Evolutionary conservation across 2,329 filamentous ascomycete genomes (phyloP).

Genomic region (Graphiopsis chlorocephala): DNA sequence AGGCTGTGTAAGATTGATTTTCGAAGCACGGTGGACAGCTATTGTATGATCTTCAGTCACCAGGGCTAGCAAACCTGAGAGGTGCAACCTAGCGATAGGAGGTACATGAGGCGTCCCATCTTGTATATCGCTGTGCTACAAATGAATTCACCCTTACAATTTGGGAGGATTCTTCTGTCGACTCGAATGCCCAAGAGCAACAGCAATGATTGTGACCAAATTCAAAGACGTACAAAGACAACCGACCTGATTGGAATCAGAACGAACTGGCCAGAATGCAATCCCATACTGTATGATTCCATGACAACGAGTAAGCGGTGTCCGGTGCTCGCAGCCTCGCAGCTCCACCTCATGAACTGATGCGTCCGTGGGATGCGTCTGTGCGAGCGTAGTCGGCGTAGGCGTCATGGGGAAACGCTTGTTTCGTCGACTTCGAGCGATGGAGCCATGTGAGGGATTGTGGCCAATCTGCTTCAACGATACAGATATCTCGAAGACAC

Average conservation of each 20-base stretch:
- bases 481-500: background rate
- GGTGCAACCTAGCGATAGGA: background rate
- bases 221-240: background rate
- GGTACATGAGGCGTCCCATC: background rate
- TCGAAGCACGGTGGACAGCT: background rate
- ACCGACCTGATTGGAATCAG: background rate
- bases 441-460: background rate
- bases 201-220: background rate
- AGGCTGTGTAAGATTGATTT: background rate
- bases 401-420: constrained; percentile 1
- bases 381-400: constrained; percentile 1
- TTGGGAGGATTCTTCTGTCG: background rate
- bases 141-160: background rate
- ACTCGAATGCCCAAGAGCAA: background rate
- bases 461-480: background rate
- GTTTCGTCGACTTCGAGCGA: background rate
- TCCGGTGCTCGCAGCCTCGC: background rate
- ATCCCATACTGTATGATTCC: background rate
- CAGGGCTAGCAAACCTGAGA: background rate
- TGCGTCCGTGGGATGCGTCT: background rate
- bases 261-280: background rate
- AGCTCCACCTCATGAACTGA: background rate
- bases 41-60: background rate
- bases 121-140: background rate
- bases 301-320: background rate